Base-by-base conservation (phyloP, 441 rosid species). In the Jatropha podagrica region DNA sequence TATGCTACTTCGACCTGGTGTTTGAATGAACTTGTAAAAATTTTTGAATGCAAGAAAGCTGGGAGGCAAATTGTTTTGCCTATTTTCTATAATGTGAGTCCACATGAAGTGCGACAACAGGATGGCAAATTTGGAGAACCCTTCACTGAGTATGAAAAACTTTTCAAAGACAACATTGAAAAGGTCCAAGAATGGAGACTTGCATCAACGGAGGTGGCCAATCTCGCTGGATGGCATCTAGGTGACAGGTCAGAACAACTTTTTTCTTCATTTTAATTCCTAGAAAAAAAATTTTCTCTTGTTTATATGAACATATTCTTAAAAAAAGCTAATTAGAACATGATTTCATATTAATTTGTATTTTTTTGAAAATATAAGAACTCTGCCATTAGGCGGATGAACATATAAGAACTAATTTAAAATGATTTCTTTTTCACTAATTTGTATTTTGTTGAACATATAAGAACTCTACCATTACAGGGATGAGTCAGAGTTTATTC, bases 201-300 rank as follows among this genome's bases (percentile, higher is more conserved):
- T 12, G 86, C 85, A 55, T 46, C 81, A 75, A 55, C 20, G 13
- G 52, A 52, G 44, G 79, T 82, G 0, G 85, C 84, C 13, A 40
- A 62, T 37, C 75, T 81, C 60, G 78, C 81, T 0, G 88, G 85
- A 5, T 80, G 83, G 88, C 80, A 77, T 56, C 14, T 13, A 27
- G 0, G 15, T 15, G 41, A 20, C 40, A 59, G 52, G 74, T 71
- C 27, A 69, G 10, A 1, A 37, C 26, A 2, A 40, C 2, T 71
- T 40, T 0, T 70, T 17, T 18, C 12, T 56, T 59, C 2, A 20
- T 8, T 58, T 23, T 58, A 26, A 9, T 2, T 17, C 4, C 7
- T 58, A 11, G 0, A 20, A 23, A 23, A 23, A 23, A 1, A 7
- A 3, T 59, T 59, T 26, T 12, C 56, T 51, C 3, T 12, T 51